Evolutionary conservation across 192 early-diverging fungal species (phyloP), one percentile per base, ranked within the genome.

Genomic region (Helicostylum pulchrum): DNA sequence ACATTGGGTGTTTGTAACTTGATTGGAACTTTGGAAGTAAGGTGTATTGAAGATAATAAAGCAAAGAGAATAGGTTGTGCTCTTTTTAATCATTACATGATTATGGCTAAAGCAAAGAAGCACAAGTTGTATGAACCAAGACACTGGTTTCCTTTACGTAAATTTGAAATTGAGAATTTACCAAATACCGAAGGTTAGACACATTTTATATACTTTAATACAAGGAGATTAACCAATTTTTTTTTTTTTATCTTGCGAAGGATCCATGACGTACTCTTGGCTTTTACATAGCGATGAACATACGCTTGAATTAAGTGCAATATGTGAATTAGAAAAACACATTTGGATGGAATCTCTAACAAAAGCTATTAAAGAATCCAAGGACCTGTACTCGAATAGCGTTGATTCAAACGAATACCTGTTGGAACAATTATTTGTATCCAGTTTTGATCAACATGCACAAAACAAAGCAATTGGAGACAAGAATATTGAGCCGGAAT

Each of bases 81-180:
- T 32, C 65, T 89, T 31, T 89, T 88, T 56, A 73, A 78, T 36
- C 72, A 80, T 10, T 85, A 85, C 53, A 70, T 89, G 51, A 77
- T 89, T 8, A 77, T 89, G 9, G 75, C 87, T 26, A 83, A 78
- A 47, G 68, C 77, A 9, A 82, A 80, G 55, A 83, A 78, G 19
- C 52, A 72, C 0, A 72, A 65, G 12, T 65, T 65, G 26, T 77
- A 88, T 31, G 72, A 83, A 12, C 83, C 85, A 2, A 76, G 80
- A 32, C 80, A 82, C 56, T 89, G 88, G 88, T 82, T 89, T 17
- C 86, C 88, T 4, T 69, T 89, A 30, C 77, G 86, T 15, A 78
- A 80, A 7, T 85, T 86, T 79, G 78, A 76, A 3, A 61, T 86
- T 17, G 74, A 79, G 7, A 82, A 87, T 60, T 67, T 77, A 6